Evolutionary conservation across 2,329 filamentous ascomycete genomes (phyloP), one percentile per base, ranked within the genome.

Genomic region (Ceratocystiopsis minuta): DNA sequence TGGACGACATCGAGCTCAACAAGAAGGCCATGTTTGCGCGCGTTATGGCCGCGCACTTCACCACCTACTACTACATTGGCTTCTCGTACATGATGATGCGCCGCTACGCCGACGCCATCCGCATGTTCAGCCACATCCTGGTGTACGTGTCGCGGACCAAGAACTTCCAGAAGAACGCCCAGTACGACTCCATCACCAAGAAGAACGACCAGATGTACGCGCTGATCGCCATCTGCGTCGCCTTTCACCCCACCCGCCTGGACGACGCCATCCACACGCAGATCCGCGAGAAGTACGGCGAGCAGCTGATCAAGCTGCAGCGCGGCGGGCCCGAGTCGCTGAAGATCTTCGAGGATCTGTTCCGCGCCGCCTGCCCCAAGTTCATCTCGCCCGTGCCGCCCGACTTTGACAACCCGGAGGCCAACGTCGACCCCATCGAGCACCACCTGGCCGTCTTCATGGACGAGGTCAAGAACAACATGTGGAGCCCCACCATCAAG

Each of bases 71-170:
- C 77, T 96, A 96, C 62, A 88, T 98, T 49, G 90, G 90, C 53
- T 98, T 98, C 77, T 93, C 85, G 53, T 98, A 98, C 80, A 96
- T 98, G 88, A 98, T 98, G 90, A 93, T 96, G 84, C 86, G 90
- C 67, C 84, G 90, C 60, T 98, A 98, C 61, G 84, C 86, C 64
- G 90, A 98, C 64, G 90, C 90, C 62, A 95, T 98, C 67, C 86
- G 88, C 72, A 94, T 95, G 80, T 98, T 98, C 78, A 93, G 84
- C 72, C 90, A 98, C 74, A 98, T 98, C 63, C 78, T 98, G 54
- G 81, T 98, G 66, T 98, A 96, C 66, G 87, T 98, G 52, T 94
- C 86, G 53, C 75, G 90, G 56, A 98, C 90, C 58, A 98, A 98
- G 82, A 96, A 96, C 73, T 96, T 96, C 78, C 90, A 98, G 67